These are phyloP conservation scores for Aspergillus ellipticus DNA, from an alignment of 495 filamentous ascomycete genomes.

Conservation along the genomic window DNA sequence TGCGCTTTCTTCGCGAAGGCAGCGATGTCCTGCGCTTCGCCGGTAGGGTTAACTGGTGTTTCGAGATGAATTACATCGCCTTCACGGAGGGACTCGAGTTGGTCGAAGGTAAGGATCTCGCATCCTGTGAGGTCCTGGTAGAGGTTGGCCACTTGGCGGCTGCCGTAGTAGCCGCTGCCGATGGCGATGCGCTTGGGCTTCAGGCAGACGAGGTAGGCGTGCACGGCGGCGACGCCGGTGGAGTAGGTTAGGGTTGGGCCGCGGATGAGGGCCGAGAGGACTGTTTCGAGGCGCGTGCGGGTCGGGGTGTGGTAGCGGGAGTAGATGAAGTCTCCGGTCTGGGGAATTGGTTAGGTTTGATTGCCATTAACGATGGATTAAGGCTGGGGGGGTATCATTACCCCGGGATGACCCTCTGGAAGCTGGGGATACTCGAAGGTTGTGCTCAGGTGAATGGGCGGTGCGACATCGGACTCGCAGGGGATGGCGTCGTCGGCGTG, in stretches of 20 bases:
- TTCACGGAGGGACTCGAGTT: not conserved
- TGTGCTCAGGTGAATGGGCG: not conserved
- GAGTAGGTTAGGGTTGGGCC: not conserved
- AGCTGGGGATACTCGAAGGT: not conserved
- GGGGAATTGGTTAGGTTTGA: not conserved
- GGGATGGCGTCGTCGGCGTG: not conserved
- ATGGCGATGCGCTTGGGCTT: not conserved
- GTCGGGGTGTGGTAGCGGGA: not conserved
- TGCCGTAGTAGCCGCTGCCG: not conserved
- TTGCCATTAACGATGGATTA: not conserved
- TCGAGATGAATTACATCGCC: not conserved
- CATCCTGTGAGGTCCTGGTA: not conserved
- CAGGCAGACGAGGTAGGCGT: not conserved
- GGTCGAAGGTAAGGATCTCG: not conserved
- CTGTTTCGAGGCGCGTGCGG: not conserved
- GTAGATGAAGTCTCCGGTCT: not conserved
- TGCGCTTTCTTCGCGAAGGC: not conserved
- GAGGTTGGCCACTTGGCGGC: not conserved
- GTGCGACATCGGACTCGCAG: not conserved
- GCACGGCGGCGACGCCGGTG: not conserved
- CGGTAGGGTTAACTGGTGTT: not conserved
- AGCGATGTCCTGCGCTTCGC: not conserved
- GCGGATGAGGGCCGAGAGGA: not conserved
- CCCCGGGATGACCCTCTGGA: not conserved
- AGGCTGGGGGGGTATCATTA: not conserved